Evolutionary conservation across 2,329 filamentous ascomycete genomes (phyloP), one percentile per base, ranked within the genome.

Genomic region (Xylaria polymorpha): DNA sequence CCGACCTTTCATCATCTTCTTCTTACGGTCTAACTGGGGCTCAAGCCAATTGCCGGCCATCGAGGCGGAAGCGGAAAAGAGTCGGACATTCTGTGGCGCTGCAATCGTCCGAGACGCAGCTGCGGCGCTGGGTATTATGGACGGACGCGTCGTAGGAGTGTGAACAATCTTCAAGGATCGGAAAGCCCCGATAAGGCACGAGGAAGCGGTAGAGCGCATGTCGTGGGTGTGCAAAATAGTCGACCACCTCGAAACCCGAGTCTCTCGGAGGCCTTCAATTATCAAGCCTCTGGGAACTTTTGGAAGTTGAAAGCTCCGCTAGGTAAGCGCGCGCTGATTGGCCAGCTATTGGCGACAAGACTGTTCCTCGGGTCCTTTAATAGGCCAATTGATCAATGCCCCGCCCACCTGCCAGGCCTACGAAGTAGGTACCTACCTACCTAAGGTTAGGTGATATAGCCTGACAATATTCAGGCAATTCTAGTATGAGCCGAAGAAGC

Each of bases 1-100:
- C 1, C 94, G 89, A 46, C 95, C 96, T 83, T 98, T 98, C 74
- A 94, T 94, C 85, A 97, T 97, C 81, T 93, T 93, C 78, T 90
- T 91, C 79, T 94, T 94, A 73, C 93, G 89, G 75, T 91, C 81
- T 71, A 89, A 83, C 76, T 89, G 91, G 41, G 95, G 95, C 67
- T 92, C 88, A 57, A 98, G 91, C 94, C 94, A 98, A 78, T 88
- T 92, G 73, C 88, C 88, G 79, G 85, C 72, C 78, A 83, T 77
- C 72, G 83, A 72, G 77, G 86, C 69, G 18, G 92, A 92, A 39
- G 91, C 92, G 46, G 93, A 93, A 82, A 97, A 97, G 70, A 87
- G 83, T 79, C 92, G 88, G 74, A 80, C 80, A 83, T 85, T 81
- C 76, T 84, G 80, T 71, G 83, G 72, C 51, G 71, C 68, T 77